A percentile compares a stretch with the other conserved stretches of the same genome.
phyloP scores from a whole-genome alignment of 257 asterid species.

The Osmanthus fragrans region DNA sequence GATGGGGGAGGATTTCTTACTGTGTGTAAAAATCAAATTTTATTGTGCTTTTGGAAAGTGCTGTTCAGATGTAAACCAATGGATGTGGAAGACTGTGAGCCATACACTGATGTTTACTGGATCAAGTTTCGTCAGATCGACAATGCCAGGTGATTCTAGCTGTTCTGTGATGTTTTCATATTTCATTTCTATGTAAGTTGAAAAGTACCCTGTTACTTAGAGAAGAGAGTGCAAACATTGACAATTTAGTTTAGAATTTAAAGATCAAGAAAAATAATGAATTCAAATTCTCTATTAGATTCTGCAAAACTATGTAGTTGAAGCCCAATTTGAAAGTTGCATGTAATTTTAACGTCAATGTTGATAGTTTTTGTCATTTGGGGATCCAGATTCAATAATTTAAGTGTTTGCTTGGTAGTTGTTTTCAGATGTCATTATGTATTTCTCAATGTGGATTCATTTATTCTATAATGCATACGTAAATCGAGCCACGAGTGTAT shows the following conservation, averaged over 20 bases:
- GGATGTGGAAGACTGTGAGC: slow-evolving; percentile 90
- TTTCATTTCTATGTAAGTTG: neutral
- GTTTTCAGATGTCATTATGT: neutral
- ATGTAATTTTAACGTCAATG: no score
- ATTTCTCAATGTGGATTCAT: slow-evolving; percentile 13
- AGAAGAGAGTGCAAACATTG: no score
- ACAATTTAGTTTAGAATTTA: no score
- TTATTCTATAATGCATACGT: neutral
- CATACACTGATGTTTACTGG: slow-evolving; percentile 80
- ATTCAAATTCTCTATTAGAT: no score
- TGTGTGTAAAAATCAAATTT: neutral
- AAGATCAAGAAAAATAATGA: no score
- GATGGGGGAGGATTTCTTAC: neutral
- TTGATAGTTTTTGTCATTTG: no score
- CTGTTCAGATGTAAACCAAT: slow-evolving; percentile 77
- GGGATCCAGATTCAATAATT: no score
- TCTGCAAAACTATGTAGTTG: no score
- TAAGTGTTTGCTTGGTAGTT: neutral
- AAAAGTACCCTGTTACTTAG: neutral
- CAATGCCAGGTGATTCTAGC: slow-evolving; percentile 68
- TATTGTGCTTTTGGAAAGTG: slow-evolving; percentile 8
- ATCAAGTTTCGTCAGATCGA: slow-evolving; percentile 48
- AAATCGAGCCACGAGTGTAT: neutral
- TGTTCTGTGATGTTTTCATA: neutral
- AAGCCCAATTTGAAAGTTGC: no score